Evolutionary conservation across 371 early-diverging fungal genomes (phyloP), one percentile per base, ranked within the genome.

Genomic region (Sporodiniella umbellata): DNA sequence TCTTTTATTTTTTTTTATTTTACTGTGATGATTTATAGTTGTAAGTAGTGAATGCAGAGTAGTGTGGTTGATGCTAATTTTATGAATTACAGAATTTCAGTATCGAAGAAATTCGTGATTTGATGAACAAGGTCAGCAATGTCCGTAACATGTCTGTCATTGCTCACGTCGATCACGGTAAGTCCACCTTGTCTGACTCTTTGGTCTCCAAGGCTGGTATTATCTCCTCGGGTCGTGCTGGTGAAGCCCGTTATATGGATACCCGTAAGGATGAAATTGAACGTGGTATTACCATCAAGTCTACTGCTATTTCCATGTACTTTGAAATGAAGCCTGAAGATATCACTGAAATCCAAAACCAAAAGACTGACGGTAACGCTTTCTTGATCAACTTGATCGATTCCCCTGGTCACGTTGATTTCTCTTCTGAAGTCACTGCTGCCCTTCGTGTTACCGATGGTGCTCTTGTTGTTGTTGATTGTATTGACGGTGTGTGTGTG

Each of bases 101-200:
- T 51, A 63, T 68, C 58, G 68, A 68, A 54, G 68, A 68, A 58
- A 68, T 68, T 58, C 63, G 64, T 63, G 58, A 49, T 47, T 60
- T 68, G 53, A 68, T 68, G 68, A 63, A 75, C 75, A 70, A 78
- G 69, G 86, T 81, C 53, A 67, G 82, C 71, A 99, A 99, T 83
- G 93, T 99, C 65, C 96, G 99, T 82, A 99, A 99, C 92, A 99
- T 99, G 93, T 98, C 99, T 67, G 99, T 99, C 64, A 99, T 99
- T 86, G 99, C 99, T 71, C 98, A 96, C 89, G 96, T 98, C 79
- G 96, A 96, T 81, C 96, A 95, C 85, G 95, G 95, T 64, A 95
- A 95, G 79, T 94, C 94, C 65, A 97, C 98, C 53, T 75, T 98
- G 58, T 92, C 96, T 53, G 99, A 99, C 21, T 40, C 40, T 21